A percentile compares a stretch with the other conserved stretches of the same genome.
These are phyloP conservation scores for Torulaspora microellipsoides DNA, from an alignment of 805 yeast genomes.

Conservation along the genomic window DNA sequence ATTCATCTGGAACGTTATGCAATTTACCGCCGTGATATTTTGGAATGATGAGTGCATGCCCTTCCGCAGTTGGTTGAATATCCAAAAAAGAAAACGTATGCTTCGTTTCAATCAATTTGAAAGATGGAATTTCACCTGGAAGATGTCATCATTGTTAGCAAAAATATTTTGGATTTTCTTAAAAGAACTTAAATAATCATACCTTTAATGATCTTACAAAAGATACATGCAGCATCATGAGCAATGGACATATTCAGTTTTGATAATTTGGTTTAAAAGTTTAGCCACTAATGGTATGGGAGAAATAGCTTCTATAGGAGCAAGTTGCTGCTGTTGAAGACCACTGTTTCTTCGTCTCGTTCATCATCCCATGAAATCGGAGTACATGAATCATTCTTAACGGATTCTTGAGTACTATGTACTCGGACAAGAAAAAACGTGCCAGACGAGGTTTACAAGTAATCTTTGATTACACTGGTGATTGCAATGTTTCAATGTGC, in stretches of 20 bases:
- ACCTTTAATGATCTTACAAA: slow-evolving; percentile 91
- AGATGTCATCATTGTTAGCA: slow-evolving; percentile 7
- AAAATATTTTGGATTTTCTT: neutral
- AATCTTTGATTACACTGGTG: too few species aligned
- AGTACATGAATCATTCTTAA: neutral
- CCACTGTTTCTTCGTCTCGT: neutral
- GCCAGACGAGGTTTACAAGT: too few species aligned
- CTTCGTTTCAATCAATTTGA: slow-evolving; percentile 84
- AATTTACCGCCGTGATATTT: slow-evolving; percentile 90
- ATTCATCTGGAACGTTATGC: slow-evolving; percentile 90
- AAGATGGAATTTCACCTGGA: slow-evolving; percentile 89
- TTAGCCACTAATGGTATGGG: too few species aligned
- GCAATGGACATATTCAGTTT: slow-evolving; percentile 13
- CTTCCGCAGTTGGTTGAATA: slow-evolving; percentile 86
- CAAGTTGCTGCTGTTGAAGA: neutral
- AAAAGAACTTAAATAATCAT: slow-evolving; percentile 23
- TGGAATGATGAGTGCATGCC: slow-evolving; percentile 87
- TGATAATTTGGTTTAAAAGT: too few species aligned
- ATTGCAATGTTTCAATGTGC: too few species aligned
- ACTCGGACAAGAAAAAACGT: too few species aligned
- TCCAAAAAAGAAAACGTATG: slow-evolving; percentile 81
- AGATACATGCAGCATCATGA: slow-evolving; percentile 67
- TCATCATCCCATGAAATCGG: neutral
- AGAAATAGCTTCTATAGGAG: too few species aligned
- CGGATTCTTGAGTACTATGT: neutral